phyloP scores from a whole-genome alignment of 306 rosid species.

The Abrus precatorius region DNA sequence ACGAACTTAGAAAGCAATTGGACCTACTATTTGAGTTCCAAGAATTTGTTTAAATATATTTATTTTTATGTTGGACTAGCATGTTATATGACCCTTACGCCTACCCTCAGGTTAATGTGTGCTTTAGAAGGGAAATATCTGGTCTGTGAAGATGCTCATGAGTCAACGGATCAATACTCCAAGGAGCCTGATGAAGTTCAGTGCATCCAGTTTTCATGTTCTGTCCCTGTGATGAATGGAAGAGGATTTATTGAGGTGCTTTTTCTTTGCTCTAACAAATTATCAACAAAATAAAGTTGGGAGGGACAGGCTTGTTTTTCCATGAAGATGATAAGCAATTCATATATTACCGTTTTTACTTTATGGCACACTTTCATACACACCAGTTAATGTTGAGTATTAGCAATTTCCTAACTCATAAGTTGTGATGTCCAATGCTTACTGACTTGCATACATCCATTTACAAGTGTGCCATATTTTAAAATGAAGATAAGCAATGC shows the following conservation, averaged over 20 bases:
- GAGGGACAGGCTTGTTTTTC: conserved; percentile 33
- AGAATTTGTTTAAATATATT: background rate
- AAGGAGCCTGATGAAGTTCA: conserved; percentile 67
- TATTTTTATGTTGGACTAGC: conserved; percentile 16
- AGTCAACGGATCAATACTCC: conserved; percentile 54
- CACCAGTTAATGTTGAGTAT: conserved; percentile 26
- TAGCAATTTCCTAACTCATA: conserved; percentile 26
- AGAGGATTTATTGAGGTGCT: conserved; percentile 92
- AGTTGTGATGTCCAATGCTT: background rate
- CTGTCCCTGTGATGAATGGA: conserved; percentile 74
- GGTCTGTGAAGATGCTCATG: conserved; percentile 63
- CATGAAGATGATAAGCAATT: conserved; percentile 35
- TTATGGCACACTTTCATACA: background rate
- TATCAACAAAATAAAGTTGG: conserved; percentile 20
- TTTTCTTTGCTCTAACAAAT: conserved; percentile 36
- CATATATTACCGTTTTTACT: conserved; percentile 23
- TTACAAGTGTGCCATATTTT: conserved; percentile 28
- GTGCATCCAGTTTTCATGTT: conserved; percentile 73
- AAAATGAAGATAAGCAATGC: conserved; percentile 23
- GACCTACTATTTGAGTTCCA: conserved; percentile 21
- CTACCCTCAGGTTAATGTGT: conserved; percentile 67
- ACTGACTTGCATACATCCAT: conserved; percentile 24
- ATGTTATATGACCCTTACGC: conserved; percentile 52
- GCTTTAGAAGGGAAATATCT: conserved; percentile 86
- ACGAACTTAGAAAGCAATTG: conserved; percentile 35